Percentiles rank a stretch among this genome's conserved stretches.
phyloP scores from a whole-genome alignment of 2,329 filamentous ascomycete species.

The Hymenoscyphus scutula region DNA sequence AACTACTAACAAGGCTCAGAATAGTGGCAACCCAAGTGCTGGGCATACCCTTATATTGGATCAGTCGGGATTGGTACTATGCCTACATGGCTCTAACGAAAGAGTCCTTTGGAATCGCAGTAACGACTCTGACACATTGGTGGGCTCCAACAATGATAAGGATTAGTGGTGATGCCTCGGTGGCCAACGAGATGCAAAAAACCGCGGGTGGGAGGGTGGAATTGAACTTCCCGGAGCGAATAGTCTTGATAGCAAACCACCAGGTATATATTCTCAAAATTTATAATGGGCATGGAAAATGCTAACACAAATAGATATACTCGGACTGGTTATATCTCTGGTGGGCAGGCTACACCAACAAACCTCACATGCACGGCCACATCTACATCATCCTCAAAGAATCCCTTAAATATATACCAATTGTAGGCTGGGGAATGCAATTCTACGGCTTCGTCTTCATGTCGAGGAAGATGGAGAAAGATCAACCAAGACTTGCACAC shows the following conservation, averaged over 20 bases:
- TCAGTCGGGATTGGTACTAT: slow-evolving; percentile 77
- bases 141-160: slow-evolving; percentile 83
- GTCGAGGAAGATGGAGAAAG: slow-evolving; percentile 82
- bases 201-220: slow-evolving; percentile 70
- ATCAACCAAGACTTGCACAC: slow-evolving; percentile 72
- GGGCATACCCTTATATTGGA: slow-evolving; percentile 71
- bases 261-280: slow-evolving; percentile 49
- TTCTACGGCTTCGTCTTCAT: slow-evolving; percentile 91
- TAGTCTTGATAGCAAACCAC: slow-evolving; percentile 85
- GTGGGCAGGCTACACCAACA: slow-evolving; percentile 86
- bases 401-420: slow-evolving; percentile 75
- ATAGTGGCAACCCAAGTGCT: slow-evolving; percentile 72
- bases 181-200: slow-evolving; percentile 70
- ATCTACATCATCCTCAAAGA: slow-evolving; percentile 91
- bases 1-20: slow-evolving; percentile 41
- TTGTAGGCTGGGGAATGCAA: slow-evolving; percentile 78
- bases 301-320: slow-evolving; percentile 58
- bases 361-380: slow-evolving; percentile 75
- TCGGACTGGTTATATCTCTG: slow-evolving; percentile 91
- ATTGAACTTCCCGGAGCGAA: slow-evolving; percentile 75
- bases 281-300: neutral
- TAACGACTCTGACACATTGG: slow-evolving; percentile 78
- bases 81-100: slow-evolving; percentile 87
- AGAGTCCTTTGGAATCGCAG: slow-evolving; percentile 74
- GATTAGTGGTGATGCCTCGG: slow-evolving; percentile 79